These are phyloP conservation scores for Hypoxylon sp. DNA, from an alignment of 2,329 filamentous ascomycete genomes.

Conservation along the genomic window DNA sequence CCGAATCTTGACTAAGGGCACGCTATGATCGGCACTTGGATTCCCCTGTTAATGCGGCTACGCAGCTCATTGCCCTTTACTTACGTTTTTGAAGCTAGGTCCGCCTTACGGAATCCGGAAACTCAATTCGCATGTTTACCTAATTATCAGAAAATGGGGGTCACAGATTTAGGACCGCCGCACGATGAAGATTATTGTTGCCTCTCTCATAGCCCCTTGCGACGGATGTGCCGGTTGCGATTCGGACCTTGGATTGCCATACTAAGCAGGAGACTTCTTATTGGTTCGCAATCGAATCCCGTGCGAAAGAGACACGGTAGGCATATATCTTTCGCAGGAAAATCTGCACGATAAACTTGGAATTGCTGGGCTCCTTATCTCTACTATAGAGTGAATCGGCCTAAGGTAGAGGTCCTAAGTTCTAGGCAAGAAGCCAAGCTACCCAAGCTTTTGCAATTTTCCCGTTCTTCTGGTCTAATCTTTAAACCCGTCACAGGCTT, in stretches of 20 bases:
- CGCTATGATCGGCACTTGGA: slow-evolving; percentile 45
- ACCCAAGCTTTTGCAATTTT: slow-evolving; percentile 31
- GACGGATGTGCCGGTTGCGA: slow-evolving; percentile 23
- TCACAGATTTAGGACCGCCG: slow-evolving; percentile 12
- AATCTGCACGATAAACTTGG: slow-evolving; percentile 12
- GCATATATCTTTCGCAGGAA: slow-evolving; percentile 6
- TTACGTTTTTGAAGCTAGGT: slow-evolving; percentile 26
- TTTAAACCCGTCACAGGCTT: slow-evolving; percentile 35
- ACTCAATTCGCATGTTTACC: slow-evolving; percentile 34
- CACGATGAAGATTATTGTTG: slow-evolving; percentile 2
- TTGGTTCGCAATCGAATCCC: slow-evolving; percentile 13
- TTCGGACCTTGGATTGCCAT: slow-evolving; percentile 25
- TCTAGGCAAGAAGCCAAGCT: slow-evolving; percentile 29
- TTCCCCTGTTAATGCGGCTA: slow-evolving; percentile 41
- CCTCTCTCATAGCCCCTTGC: slow-evolving; percentile 6
- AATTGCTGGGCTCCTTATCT: slow-evolving; percentile 31
- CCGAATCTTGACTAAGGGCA: slow-evolving; percentile 32
- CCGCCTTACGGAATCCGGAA: slow-evolving; percentile 42
- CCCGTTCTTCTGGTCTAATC: slow-evolving; percentile 31
- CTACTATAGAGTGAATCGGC: slow-evolving; percentile 12
- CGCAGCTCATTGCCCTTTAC: slow-evolving; percentile 28
- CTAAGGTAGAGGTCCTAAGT: slow-evolving; percentile 18
- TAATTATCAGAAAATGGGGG: slow-evolving; percentile 21
- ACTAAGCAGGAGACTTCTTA: slow-evolving; percentile 9
- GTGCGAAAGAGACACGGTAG: slow-evolving; percentile 16